Conservation (phyloP, 257 asterid species). For the Linaria vulgaris region DNA sequence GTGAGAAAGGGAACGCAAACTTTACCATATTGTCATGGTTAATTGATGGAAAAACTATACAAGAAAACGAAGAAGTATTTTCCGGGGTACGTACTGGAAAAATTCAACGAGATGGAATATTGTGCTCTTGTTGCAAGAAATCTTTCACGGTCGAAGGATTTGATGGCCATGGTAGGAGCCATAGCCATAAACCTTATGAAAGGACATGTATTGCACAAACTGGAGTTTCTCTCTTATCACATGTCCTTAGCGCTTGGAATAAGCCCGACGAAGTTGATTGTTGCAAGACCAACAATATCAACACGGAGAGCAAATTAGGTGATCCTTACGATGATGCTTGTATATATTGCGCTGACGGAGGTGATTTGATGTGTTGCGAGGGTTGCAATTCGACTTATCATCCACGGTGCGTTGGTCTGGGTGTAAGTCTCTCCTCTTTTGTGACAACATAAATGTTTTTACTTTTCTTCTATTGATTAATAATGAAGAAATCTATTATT, state of each 20-base stretch:
- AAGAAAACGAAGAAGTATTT: constrained; percentile 34
- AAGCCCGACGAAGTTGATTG: constrained; percentile 26
- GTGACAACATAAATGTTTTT: no score
- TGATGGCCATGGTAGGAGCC: constrained; percentile 36
- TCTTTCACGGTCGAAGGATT: constrained; percentile 32
- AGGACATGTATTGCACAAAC: constrained; percentile 14
- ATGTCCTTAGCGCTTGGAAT: constrained; percentile 45
- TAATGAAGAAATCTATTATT: no score
- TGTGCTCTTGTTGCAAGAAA: constrained; percentile 44
- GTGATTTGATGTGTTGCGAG: constrained; percentile 56
- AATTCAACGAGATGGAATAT: constrained; percentile 42
- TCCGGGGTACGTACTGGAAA: constrained; percentile 26
- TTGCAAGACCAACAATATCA: constrained; percentile 27
- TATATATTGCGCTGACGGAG: constrained; percentile 60
- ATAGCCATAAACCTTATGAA: constrained; percentile 31
- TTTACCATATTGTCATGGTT: constrained; percentile 50
- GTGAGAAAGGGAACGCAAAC: no score
- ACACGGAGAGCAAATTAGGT: constrained; percentile 7
- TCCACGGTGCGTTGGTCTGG: constrained; percentile 40
- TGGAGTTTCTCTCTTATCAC: constrained; percentile 27
- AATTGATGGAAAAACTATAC: constrained; percentile 31
- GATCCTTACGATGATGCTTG: constrained; percentile 54
- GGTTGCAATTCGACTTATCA: constrained; percentile 57
- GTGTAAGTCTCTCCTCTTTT: constrained; percentile 18
- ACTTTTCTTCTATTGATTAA: no score